Percentiles rank a stretch among this genome's conserved stretches.
Evolutionary conservation across 495 filamentous ascomycete species (phyloP).

Genomic region (Mytilinidion resinicola): DNA sequence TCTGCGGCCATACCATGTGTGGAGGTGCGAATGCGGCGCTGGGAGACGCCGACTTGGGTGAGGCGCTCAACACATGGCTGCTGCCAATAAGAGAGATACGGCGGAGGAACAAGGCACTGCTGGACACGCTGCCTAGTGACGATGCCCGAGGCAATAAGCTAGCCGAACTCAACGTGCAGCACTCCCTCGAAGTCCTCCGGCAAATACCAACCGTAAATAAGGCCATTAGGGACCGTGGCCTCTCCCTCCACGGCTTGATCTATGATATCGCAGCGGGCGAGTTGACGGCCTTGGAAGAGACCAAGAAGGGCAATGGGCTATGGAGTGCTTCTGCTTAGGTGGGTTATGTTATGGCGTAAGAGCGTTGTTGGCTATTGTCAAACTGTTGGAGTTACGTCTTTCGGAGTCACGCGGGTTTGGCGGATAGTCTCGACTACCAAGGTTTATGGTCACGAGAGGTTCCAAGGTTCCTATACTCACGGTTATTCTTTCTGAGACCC

Average conservation of each 20-base stretch:
- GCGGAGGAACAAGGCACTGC: constrained; percentile 30
- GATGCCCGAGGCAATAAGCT: constrained; percentile 29
- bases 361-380: background rate
- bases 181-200: constrained; percentile 33
- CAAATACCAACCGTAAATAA: constrained; percentile 34
- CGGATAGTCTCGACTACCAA: background rate
- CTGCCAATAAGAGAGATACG: constrained; percentile 61
- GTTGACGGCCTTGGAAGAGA: constrained; percentile 31
- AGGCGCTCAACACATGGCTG: constrained; percentile 77
- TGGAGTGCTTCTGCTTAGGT: constrained; percentile 7
- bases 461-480: too few species aligned
- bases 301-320: constrained; percentile 18
- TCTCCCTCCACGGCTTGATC: constrained; percentile 39
- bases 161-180: constrained; percentile 37
- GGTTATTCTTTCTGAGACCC: background rate
- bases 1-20: constrained; percentile 79
- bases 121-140: constrained; percentile 22
- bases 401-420: background rate
- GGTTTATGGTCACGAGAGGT: too few species aligned
- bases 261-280: constrained; percentile 36
- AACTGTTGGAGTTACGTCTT: background rate
- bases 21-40: constrained; percentile 71
- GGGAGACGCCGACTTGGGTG: constrained; percentile 59
- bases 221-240: constrained; percentile 36
- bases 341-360: background rate